A percentile compares a stretch with the other conserved stretches of the same genome.
phyloP scores from a whole-genome alignment of 2,329 filamentous ascomycete species.

The Colletotrichum cordylinicola region DNA sequence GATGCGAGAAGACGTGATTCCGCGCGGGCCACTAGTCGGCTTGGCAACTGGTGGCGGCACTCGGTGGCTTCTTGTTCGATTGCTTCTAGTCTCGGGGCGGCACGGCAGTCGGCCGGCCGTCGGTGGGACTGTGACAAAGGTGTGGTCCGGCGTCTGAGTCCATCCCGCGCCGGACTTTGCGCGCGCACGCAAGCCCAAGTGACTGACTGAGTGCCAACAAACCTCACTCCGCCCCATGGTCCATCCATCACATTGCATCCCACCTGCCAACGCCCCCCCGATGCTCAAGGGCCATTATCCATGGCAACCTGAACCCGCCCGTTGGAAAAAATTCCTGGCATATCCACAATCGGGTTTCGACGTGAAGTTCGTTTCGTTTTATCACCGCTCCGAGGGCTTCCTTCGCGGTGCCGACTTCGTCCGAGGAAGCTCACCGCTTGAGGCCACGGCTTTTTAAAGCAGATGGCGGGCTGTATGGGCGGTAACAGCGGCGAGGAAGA shows the following conservation, averaged over 20 bases:
- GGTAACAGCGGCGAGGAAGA: background rate
- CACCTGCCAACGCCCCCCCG: background rate
- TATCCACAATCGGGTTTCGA: slow-evolving; percentile 11
- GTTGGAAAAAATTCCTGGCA: background rate
- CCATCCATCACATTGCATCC: background rate
- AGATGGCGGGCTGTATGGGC: background rate
- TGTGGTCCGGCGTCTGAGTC: background rate
- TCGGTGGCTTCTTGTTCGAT: background rate
- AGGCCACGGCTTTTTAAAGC: background rate
- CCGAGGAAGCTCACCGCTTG: background rate
- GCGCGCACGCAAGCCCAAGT: background rate
- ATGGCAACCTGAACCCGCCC: background rate
- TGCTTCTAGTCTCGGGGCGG: slow-evolving; percentile 2
- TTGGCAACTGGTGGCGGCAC: slow-evolving; percentile 13
- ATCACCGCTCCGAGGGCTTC: background rate
- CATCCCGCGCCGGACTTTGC: background rate
- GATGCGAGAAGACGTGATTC: slow-evolving; percentile 21
- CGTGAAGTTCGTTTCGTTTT: background rate
- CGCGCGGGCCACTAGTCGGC: slow-evolving; percentile 12
- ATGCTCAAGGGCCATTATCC: background rate
- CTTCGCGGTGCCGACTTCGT: background rate
- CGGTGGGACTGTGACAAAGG: background rate
- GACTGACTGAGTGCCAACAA: background rate
- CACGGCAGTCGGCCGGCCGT: slow-evolving; percentile 20
- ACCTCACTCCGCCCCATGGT: background rate